These are phyloP conservation scores for Neurospora intermedia DNA, from an alignment of 495 filamentous ascomycete genomes.

Conservation along the genomic window DNA sequence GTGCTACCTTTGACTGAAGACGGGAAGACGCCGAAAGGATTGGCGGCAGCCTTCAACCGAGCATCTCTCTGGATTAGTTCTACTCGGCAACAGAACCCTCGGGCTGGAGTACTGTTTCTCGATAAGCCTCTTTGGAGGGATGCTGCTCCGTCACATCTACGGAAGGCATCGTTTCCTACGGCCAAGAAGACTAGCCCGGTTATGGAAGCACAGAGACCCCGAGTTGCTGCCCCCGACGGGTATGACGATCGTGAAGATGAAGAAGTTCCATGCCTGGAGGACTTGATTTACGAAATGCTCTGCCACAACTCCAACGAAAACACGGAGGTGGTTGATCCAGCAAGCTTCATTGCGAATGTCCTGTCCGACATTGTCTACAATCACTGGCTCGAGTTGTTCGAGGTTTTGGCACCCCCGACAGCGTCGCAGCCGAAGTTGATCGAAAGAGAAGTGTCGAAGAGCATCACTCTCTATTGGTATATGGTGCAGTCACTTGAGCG, in stretches of 20 bases:
- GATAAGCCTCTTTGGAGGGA: slow-evolving; percentile 17
- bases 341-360: not conserved
- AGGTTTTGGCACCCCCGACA: slow-evolving; percentile 10
- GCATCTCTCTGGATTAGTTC: slow-evolving; percentile 20
- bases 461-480: slow-evolving; percentile 16
- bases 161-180: not conserved
- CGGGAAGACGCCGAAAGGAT: slow-evolving; percentile 6
- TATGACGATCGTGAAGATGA: not conserved
- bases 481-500: slow-evolving; percentile 23
- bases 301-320: not conserved
- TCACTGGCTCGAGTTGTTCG: slow-evolving; percentile 29
- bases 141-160: not conserved
- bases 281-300: slow-evolving; percentile 12
- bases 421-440: not conserved
- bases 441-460: not conserved
- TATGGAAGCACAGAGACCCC: not conserved
- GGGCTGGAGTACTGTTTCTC: slow-evolving; percentile 19
- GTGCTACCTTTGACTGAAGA: not conserved
- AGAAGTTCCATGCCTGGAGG: slow-evolving; percentile 15
- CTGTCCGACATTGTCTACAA: slow-evolving; percentile 19
- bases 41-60: slow-evolving; percentile 17
- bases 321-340: slow-evolving; percentile 2
- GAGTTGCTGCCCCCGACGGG: not conserved
- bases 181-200: not conserved
- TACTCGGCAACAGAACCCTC: not conserved